Percentiles rank a stretch among this genome's conserved stretches.
Conservation (phyloP, 2,329 filamentous ascomycete genomes). For the Sphaceloma murrayae region DNA sequence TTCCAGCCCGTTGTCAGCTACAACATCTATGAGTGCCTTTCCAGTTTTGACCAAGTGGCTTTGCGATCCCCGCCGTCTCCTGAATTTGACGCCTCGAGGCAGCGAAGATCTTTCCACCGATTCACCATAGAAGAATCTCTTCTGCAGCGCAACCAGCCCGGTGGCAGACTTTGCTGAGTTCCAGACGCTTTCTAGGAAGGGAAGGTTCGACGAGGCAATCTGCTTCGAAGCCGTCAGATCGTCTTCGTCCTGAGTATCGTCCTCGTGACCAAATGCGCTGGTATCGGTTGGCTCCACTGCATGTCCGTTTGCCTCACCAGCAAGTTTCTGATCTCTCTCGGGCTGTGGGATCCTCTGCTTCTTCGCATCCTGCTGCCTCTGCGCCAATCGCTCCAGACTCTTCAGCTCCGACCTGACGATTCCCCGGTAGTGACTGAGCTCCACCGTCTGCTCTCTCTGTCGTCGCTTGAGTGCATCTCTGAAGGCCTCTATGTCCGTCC, state of each 20-base stretch:
- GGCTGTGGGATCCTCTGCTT: conserved; percentile 18
- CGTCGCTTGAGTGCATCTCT: conserved; percentile 28
- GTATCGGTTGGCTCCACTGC: background rate
- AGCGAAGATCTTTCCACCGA: conserved; percentile 17
- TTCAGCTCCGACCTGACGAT: conserved; percentile 29
- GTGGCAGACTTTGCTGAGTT: conserved; percentile 47
- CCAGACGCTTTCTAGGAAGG: conserved; percentile 58
- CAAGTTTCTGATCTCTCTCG: background rate
- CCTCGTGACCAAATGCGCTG: background rate
- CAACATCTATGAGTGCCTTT: conserved; percentile 51
- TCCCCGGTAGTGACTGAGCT: conserved; percentile 28
- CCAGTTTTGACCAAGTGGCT: conserved; percentile 34
- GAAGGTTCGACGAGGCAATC: conserved; percentile 52
- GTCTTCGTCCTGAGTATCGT: background rate
- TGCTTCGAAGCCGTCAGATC: background rate
- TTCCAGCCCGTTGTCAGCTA: conserved; percentile 51
- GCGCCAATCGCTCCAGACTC: conserved; percentile 26
- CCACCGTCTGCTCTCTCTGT: conserved; percentile 30
- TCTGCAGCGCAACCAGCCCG: conserved; percentile 49
- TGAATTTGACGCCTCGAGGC: conserved; percentile 21
- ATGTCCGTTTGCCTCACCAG: background rate
- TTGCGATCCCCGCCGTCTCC: conserved; percentile 24
- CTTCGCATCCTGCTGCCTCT: conserved; percentile 21
- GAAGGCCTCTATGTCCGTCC: conserved; percentile 36
- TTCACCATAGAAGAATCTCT: conserved; percentile 41